These are phyloP conservation scores for Neofusicoccum sp. DNA, from an alignment of 2,329 filamentous ascomycete species.

Conservation along the genomic window DNA sequence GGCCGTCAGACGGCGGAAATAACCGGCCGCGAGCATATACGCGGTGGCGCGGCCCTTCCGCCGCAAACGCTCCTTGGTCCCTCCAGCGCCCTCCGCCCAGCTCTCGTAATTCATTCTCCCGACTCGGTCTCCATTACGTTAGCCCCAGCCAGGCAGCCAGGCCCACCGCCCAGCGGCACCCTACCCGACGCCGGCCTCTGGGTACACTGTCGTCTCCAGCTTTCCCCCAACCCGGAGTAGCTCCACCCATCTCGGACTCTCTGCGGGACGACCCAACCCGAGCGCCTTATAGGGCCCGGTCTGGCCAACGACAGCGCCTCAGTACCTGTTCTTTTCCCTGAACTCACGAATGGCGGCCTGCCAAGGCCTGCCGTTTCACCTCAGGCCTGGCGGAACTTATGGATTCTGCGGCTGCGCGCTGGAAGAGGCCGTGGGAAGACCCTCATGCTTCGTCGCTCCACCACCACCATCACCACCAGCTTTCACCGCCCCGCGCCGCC, in stretches of 20 bases:
- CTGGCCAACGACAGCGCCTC: neutral
- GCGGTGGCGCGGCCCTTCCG: neutral
- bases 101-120: neutral
- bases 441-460: slow-evolving; percentile 10
- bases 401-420: slow-evolving; percentile 28
- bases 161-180: slow-evolving; percentile 3
- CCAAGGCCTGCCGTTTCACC: slow-evolving; percentile 22
- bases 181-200: neutral
- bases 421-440: slow-evolving; percentile 35
- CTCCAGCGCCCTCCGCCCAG: neutral
- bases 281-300: slow-evolving; percentile 1
- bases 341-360: slow-evolving; percentile 28
- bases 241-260: neutral
- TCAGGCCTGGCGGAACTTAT: slow-evolving; percentile 27
- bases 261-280: neutral
- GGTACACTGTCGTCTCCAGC: neutral
- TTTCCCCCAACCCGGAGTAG: slow-evolving; percentile 1
- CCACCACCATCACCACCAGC: neutral
- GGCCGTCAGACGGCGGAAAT: slow-evolving; percentile 14
- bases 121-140: neutral
- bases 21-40: slow-evolving; percentile 13
- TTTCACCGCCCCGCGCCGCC: neutral
- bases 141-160: slow-evolving; percentile 5
- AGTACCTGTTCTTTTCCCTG: neutral
- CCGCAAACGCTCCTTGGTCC: neutral